A percentile compares a stretch with the other conserved stretches of the same genome.
phyloP scores from a whole-genome alignment of 1,284 basidiomycete species.

The Fomitopsis pinicola region DNA sequence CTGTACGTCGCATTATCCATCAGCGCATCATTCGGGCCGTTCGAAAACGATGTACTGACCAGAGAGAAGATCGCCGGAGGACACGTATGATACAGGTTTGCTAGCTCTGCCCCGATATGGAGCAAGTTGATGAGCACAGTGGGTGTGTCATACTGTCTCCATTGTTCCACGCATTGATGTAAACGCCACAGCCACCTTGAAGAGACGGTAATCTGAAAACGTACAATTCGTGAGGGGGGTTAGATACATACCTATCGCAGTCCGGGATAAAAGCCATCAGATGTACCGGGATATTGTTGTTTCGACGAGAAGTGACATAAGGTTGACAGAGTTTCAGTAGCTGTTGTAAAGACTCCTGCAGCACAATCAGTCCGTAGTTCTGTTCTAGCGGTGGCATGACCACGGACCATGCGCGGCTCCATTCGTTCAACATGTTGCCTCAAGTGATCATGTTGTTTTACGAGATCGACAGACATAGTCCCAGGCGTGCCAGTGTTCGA shows the following conservation, averaged over 20 bases:
- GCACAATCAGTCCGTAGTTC: not conserved
- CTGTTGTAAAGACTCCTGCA: not conserved
- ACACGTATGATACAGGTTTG: not conserved
- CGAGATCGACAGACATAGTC: not conserved
- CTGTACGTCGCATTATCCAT: not conserved
- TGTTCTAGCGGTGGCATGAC: no score
- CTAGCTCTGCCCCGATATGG: not conserved
- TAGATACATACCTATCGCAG: not conserved
- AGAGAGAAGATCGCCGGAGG: not conserved
- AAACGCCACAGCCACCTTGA: not conserved
- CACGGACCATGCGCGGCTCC: not conserved
- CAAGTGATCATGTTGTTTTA: not conserved
- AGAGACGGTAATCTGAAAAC: not conserved
- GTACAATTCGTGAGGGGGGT: not conserved
- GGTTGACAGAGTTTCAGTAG: not conserved
- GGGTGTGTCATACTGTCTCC: not conserved
- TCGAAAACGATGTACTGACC: not conserved
- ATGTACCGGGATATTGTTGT: not conserved
- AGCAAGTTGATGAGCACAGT: not conserved
- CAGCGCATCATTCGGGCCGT: not conserved
- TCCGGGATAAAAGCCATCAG: not conserved
- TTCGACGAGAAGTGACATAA: not conserved
- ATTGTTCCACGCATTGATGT: not conserved
- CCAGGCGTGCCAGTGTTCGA: no score
- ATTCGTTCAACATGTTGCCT: not conserved